Evolutionary conservation across 805 yeast genomes (phyloP).

Genomic region (Spencermartinsiella europaea): DNA sequence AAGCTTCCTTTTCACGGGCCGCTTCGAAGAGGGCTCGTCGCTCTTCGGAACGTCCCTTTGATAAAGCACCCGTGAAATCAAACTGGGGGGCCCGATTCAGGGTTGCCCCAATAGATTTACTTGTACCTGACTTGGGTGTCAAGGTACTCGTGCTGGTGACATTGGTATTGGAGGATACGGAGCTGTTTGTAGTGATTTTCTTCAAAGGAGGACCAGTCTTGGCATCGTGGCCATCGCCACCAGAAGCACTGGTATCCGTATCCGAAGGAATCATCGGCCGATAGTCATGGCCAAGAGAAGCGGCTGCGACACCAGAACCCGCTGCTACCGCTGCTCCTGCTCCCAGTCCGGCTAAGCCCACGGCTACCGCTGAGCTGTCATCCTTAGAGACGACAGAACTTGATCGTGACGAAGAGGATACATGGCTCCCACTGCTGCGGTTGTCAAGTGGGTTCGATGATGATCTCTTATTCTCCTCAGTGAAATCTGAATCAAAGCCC

Average conservation of each 20-base stretch:
- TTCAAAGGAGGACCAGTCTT: not conserved
- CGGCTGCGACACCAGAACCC: not conserved
- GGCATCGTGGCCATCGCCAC: not conserved
- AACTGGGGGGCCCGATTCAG: slow-evolving; percentile 30
- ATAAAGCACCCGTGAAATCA: slow-evolving; percentile 30
- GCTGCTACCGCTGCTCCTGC: not conserved
- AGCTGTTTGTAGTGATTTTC: not conserved
- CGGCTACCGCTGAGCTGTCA: not conserved
- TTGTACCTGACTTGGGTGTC: slow-evolving; percentile 1
- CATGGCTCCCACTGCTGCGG: slow-evolving; percentile 2
- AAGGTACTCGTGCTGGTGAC: not conserved
- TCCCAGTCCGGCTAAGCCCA: not conserved
- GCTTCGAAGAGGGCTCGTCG: slow-evolving; percentile 26
- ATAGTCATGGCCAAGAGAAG: no score
- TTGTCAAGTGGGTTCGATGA: not conserved
- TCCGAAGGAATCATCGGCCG: slow-evolving; percentile 4
- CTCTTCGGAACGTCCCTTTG: slow-evolving; percentile 25
- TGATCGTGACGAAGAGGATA: slow-evolving; percentile 3
- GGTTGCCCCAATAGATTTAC: slow-evolving; percentile 8
- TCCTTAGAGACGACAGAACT: not conserved
- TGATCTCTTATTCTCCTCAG: slow-evolving; percentile 1
- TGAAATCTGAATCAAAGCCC: slow-evolving; percentile 14
- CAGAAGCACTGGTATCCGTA: not conserved
- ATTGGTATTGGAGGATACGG: not conserved
- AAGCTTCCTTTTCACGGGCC: slow-evolving; percentile 29